Conservation (phyloP, 192 early-diverging fungal species). For the Nowakowskiella sp. region DNA sequence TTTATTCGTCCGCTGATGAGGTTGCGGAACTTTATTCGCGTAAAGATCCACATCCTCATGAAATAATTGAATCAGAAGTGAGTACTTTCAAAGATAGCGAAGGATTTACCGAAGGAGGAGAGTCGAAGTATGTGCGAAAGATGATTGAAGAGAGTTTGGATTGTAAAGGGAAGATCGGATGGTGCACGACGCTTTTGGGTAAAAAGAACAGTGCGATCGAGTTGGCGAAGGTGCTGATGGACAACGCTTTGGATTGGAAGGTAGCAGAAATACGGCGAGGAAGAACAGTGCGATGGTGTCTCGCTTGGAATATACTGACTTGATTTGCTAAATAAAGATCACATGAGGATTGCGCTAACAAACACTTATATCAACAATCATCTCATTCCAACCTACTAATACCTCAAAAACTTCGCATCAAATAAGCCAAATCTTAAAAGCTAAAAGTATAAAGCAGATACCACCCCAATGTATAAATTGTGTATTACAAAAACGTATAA, state of each 20-base stretch:
- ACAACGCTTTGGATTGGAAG: conserved; percentile 38
- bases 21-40: conserved; percentile 20
- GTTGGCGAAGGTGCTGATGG: conserved; percentile 14
- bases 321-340: no score
- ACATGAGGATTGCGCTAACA: no score
- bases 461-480: no score
- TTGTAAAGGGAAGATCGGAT: conserved; percentile 27
- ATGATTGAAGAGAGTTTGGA: conserved; percentile 62
- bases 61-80: conserved; percentile 17
- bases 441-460: no score
- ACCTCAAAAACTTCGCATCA: no score
- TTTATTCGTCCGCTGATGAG: conserved; percentile 58
- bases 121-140: conserved; percentile 56
- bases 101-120: conserved; percentile 76
- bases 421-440: no score
- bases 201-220: conserved; percentile 28
- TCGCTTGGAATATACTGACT: no score
- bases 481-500: no score
- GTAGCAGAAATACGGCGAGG: conserved; percentile 22
- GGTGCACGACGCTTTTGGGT: conserved; percentile 80
- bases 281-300: conserved; percentile 17
- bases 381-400: no score
- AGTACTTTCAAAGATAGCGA: conserved; percentile 58
- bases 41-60: neutral
- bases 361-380: no score